Base-by-base conservation (phyloP, 306 rosid genomes). In the Sphenostylis stenocarpa region DNA sequence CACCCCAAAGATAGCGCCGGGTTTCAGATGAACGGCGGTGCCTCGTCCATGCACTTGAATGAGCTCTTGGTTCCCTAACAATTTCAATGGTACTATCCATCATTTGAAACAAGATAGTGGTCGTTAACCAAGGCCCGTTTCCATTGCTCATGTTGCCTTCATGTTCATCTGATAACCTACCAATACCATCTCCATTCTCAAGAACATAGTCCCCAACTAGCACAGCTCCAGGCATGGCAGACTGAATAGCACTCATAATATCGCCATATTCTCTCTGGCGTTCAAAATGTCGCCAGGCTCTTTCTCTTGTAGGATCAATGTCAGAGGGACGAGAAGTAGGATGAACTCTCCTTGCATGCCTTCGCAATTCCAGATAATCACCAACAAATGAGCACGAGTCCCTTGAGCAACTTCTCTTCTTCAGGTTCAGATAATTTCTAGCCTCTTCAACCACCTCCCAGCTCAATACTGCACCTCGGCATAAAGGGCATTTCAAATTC, bases 401-500 rank as follows among this genome's bases (percentile, higher is more conserved):
- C 51, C 96, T 84, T 6, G 97, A 90, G 87, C 98, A 94, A 68
- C 94, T 87, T 86, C 98, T 83, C 84, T 87, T 94, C 93, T 94
- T 94, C 75, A 81, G 47, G 65, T 94, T 94, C 72, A 94, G 91
- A 87, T 94, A 87, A 68, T 86, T 84, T 73, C 98, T 90, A 58
- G 90, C 90, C 85, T 91, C 98, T 77, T 91, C 98, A 23, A 84
- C 81, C 77, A 90, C 97, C 81, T 94, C 94, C 98, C 96, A 94
- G 48, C 93, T 89, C 34, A 90, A 82, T 48, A 94, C 81, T 1
- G 81, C 70, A 49, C 98, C 98, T 79, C 98, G 79, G 75, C 98
- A 94, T 82, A 91, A 67, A 58, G 98, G 98, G 29, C 98, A 94
- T 58, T 84, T 84, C 89, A 94, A 83, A 84, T 80, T 87, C 83